These are phyloP conservation scores for Ustilago shanxiensis DNA, from an alignment of 1,284 basidiomycete genomes.

Conservation along the genomic window DNA sequence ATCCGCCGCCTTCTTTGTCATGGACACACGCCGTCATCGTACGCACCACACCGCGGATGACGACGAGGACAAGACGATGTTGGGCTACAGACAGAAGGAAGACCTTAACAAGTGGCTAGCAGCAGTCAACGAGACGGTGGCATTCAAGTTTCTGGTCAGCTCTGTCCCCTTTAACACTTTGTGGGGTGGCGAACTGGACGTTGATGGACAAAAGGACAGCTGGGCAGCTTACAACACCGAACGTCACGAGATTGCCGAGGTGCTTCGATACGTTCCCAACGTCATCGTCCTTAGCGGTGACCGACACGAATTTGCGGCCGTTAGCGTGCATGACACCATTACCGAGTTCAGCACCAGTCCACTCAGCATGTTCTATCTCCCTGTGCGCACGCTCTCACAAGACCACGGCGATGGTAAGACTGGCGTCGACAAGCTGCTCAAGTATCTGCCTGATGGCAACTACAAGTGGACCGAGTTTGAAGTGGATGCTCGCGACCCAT, in stretches of 20 bases:
- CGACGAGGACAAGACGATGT: constrained; percentile 77
- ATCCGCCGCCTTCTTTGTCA: constrained; percentile 78
- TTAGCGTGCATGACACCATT: constrained; percentile 70
- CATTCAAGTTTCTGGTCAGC: constrained; percentile 84
- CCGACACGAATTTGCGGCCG: constrained; percentile 82
- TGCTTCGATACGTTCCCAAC: constrained; percentile 77
- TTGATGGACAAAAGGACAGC: constrained; percentile 76
- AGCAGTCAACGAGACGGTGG: constrained; percentile 79
- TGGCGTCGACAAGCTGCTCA: constrained; percentile 77
- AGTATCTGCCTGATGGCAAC: constrained; percentile 72
- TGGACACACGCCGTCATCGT: constrained; percentile 81
- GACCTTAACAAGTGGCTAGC: constrained; percentile 78
- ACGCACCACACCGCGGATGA: constrained; percentile 71
- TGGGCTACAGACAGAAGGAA: constrained; percentile 78
- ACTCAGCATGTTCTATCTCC: constrained; percentile 73
- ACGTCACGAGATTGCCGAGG: constrained; percentile 71
- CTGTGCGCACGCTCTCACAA: constrained; percentile 67
- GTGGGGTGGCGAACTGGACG: constrained; percentile 75
- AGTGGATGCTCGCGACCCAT: constrained; percentile 77
- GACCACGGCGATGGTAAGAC: constrained; percentile 71
- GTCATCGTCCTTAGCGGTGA: constrained; percentile 76
- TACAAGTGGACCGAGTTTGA: constrained; percentile 77
- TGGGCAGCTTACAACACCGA: constrained; percentile 81
- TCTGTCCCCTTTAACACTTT: constrained; percentile 83
- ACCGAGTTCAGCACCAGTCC: constrained; percentile 78